Percentiles rank a stretch among this genome's conserved stretches.
Evolutionary conservation across 768 basidiomycete species (phyloP).

Genomic region (Amanita molliuscula): DNA sequence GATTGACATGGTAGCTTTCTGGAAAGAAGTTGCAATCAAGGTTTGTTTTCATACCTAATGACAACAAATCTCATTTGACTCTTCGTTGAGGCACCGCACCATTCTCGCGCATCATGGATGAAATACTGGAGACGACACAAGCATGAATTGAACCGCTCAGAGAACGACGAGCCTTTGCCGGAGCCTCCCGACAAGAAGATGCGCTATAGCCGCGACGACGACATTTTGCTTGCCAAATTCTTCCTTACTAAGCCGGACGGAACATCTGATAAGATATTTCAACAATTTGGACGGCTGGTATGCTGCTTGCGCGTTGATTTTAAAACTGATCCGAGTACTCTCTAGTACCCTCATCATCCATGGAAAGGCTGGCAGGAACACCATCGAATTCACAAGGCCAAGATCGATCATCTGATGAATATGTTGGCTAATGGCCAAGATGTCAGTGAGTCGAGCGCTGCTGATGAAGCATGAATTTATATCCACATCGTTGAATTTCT

Average conservation of each 20-base stretch:
- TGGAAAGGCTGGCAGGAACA: slow-evolving; percentile 96
- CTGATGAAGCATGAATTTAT: neutral
- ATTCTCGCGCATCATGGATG: slow-evolving; percentile 91
- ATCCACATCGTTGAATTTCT: neutral
- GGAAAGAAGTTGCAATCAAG: slow-evolving; percentile 69
- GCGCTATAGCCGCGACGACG: slow-evolving; percentile 75
- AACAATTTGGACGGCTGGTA: slow-evolving; percentile 65
- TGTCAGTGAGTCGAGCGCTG: slow-evolving; percentile 19
- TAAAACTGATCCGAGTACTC: neutral
- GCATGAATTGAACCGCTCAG: slow-evolving; percentile 62
- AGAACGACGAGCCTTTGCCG: slow-evolving; percentile 63
- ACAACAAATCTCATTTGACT: neutral
- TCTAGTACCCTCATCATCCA: slow-evolving; percentile 76
- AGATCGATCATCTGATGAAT: slow-evolving; percentile 73
- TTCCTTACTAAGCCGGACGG: slow-evolving; percentile 68
- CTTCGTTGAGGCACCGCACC: slow-evolving; percentile 62
- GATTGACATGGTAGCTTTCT: slow-evolving; percentile 67
- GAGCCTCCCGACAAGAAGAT: slow-evolving; percentile 79
- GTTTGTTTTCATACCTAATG: slow-evolving; percentile 19
- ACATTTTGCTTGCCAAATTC: slow-evolving; percentile 67
- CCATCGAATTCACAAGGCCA: slow-evolving; percentile 78
- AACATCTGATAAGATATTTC: slow-evolving; percentile 78
- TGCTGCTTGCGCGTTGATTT: slow-evolving; percentile 13
- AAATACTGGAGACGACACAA: slow-evolving; percentile 87
- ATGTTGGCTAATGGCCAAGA: slow-evolving; percentile 47